phyloP scores from a whole-genome alignment of 768 basidiomycete genomes.

The Lentinula lateritia region DNA sequence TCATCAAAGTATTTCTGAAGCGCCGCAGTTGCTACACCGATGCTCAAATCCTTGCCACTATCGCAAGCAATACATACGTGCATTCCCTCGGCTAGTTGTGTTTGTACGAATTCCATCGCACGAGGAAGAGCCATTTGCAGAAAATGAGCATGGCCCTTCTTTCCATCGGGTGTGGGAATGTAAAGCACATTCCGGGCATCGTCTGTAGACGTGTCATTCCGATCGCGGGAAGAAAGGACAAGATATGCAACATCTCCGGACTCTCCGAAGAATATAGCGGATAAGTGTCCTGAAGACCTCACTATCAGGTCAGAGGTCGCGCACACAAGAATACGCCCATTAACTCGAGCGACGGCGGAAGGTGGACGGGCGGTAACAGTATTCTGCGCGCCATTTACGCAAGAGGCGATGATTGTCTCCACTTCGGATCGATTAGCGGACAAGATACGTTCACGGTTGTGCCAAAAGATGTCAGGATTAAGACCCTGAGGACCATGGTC shows the following conservation, averaged over 20 bases:
- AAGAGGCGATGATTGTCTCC: conserved; percentile 31
- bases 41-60: conserved; percentile 54
- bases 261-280: neutral
- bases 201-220: neutral
- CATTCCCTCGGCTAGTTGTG: conserved; percentile 28
- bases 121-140: conserved; percentile 43
- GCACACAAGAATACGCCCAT: conserved; percentile 37
- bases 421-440: conserved; percentile 42
- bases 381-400: neutral
- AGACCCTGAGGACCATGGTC: conserved; percentile 50
- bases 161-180: conserved; percentile 34
- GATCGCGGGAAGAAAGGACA: conserved; percentile 15
- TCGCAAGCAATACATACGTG: conserved; percentile 48
- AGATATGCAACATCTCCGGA: conserved; percentile 19
- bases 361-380: neutral
- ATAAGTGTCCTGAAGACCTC: neutral
- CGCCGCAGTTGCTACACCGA: conserved; percentile 58
- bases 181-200: conserved; percentile 1
- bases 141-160: conserved; percentile 48
- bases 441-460: conserved; percentile 44
- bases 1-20: conserved; percentile 57
- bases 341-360: conserved; percentile 27
- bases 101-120: conserved; percentile 39
- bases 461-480: conserved; percentile 72
- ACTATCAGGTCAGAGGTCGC: conserved; percentile 21